Conservation (phyloP, 2,329 filamentous ascomycete genomes). For the Raffaelea albimanens region DNA sequence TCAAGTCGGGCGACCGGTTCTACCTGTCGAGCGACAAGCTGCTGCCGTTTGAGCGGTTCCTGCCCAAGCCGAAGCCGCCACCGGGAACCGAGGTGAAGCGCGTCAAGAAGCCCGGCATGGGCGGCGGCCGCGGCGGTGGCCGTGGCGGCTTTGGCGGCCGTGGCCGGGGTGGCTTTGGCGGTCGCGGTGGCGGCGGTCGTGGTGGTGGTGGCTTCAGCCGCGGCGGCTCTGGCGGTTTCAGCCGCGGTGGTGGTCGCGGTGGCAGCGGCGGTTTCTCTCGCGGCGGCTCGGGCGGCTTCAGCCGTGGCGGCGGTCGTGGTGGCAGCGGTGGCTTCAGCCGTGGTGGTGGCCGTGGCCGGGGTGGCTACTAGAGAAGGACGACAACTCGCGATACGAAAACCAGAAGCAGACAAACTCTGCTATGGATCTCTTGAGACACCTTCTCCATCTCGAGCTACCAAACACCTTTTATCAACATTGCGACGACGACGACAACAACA, state of each 20-base stretch:
- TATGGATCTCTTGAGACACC: too few species aligned
- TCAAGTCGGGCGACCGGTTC: slow-evolving; percentile 96
- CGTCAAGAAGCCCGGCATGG: slow-evolving; percentile 50
- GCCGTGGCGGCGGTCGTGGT: slow-evolving; percentile 18
- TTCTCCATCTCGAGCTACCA: too few species aligned
- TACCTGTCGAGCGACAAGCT: slow-evolving; percentile 94
- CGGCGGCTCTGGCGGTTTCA: slow-evolving; percentile 15
- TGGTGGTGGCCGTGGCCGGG: slow-evolving; percentile 13
- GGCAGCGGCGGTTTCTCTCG: slow-evolving; percentile 21
- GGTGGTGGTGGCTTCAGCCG: slow-evolving; percentile 15
- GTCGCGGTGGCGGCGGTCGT: slow-evolving; percentile 14
- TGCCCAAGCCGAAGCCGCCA: slow-evolving; percentile 79
- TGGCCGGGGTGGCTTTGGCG: slow-evolving; percentile 19
- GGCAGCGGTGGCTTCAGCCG: slow-evolving; percentile 5
- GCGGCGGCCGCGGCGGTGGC: slow-evolving; percentile 29
- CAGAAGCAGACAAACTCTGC: not conserved
- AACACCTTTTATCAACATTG: too few species aligned
- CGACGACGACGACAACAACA: too few species aligned
- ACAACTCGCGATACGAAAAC: not conserved
- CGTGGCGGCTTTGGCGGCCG: slow-evolving; percentile 14
- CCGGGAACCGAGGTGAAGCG: slow-evolving; percentile 51
- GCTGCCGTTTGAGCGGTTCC: slow-evolving; percentile 87
- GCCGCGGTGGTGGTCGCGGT: slow-evolving; percentile 18
- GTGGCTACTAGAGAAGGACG: slow-evolving; percentile 2
- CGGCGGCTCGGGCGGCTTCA: slow-evolving; percentile 22